Conservation (phyloP, 768 basidiomycete genomes). For the Tricholoma saponaceum region DNA sequence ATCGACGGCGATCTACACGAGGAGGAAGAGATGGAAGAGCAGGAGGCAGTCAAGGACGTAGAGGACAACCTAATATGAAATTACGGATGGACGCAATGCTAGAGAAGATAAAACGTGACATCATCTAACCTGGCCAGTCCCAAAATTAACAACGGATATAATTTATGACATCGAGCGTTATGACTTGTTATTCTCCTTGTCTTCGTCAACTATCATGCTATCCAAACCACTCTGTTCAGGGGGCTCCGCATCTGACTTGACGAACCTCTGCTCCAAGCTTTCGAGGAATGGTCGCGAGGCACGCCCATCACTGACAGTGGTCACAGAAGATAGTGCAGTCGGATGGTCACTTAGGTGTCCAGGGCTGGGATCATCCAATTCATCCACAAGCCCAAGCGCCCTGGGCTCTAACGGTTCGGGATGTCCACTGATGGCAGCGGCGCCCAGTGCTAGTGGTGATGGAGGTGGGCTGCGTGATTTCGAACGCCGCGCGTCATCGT, state of each 20-base stretch:
- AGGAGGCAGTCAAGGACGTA: conserved; percentile 29
- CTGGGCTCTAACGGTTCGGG: conserved; percentile 40
- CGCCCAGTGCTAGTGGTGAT: conserved; percentile 57
- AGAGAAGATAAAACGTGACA: conserved; percentile 75
- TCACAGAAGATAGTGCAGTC: conserved; percentile 63
- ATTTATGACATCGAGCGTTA: conserved; percentile 10
- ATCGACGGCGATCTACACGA: conserved; percentile 22
- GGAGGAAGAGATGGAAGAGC: conserved; percentile 13
- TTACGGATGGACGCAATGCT: conserved; percentile 83
- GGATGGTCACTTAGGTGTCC: conserved; percentile 84
- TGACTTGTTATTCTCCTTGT: conserved; percentile 43
- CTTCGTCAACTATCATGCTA: conserved; percentile 50
- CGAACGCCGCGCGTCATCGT: conserved; percentile 77
- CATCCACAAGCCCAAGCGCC: conserved; percentile 76
- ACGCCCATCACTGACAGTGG: conserved; percentile 31
- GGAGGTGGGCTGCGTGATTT: conserved; percentile 78
- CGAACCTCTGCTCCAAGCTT: conserved; percentile 61
- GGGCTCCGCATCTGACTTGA: conserved; percentile 41
- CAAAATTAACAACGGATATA: neutral
- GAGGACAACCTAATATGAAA: conserved; percentile 69
- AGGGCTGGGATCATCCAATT: conserved; percentile 79
- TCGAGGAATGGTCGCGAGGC: conserved; percentile 45
- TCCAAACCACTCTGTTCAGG: conserved; percentile 29
- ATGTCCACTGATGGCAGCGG: conserved; percentile 25
- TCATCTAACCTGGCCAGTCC: conserved; percentile 24